These are phyloP conservation scores for Schwanniomyces vanrijiae DNA, from an alignment of 805 yeast species.

Conservation along the genomic window DNA sequence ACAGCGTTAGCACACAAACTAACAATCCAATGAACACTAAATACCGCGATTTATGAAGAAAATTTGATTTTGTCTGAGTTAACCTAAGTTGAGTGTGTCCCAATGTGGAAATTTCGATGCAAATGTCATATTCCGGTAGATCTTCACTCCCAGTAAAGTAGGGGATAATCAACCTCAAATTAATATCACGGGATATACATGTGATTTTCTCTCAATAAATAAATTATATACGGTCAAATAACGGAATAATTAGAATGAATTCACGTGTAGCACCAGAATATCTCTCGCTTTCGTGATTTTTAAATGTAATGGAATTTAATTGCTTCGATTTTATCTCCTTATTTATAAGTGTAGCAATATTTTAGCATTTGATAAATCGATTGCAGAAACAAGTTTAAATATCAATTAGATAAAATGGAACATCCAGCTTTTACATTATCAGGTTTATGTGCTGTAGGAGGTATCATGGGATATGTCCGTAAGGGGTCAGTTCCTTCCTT, in stretches of 20 bases:
- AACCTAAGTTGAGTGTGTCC: neutral
- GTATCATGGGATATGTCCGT: constrained; percentile 63
- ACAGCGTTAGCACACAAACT: neutral
- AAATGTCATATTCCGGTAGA: neutral
- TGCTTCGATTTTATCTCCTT: too few species aligned
- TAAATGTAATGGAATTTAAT: too few species aligned
- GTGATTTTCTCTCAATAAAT: neutral
- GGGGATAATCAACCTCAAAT: neutral
- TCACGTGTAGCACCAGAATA: neutral
- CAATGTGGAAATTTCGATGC: neutral
- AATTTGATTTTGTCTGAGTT: neutral
- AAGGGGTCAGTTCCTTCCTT: constrained; percentile 80
- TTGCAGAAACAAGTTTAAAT: too few species aligned
- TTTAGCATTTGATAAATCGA: too few species aligned
- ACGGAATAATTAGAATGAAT: neutral
- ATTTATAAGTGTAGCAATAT: too few species aligned
- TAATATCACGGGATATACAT: neutral
- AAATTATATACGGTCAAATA: neutral
- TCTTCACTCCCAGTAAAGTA: neutral
- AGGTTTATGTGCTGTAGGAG: constrained; percentile 68
- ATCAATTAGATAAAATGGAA: constrained; percentile 45
- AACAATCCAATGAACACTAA: neutral
- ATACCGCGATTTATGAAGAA: constrained; percentile 1
- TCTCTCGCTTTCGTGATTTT: neutral
- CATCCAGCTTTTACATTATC: constrained; percentile 76